phyloP scores from a whole-genome alignment of 345 rosid species.

The Populus deltoides region DNA sequence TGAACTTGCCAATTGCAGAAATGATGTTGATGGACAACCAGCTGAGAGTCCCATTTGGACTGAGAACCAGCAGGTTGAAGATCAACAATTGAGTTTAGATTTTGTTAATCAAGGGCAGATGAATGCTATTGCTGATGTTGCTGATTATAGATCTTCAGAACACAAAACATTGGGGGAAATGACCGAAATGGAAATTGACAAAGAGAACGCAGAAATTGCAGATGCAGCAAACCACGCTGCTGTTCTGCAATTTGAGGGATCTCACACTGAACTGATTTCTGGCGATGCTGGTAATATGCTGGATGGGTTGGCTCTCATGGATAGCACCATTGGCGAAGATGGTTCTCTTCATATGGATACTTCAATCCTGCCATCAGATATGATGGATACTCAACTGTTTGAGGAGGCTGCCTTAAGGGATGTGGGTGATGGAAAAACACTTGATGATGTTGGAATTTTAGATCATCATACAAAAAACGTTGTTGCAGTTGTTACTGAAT shows the following conservation, averaged over 20 bases:
- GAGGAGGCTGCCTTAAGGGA: background rate
- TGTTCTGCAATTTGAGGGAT: slow-evolving; percentile 20
- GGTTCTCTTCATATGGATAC: slow-evolving; percentile 1
- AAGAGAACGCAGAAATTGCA: slow-evolving; percentile 35
- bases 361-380: background rate
- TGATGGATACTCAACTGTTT: background rate
- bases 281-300: slow-evolving; percentile 10
- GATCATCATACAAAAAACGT: background rate
- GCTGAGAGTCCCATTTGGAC: slow-evolving; percentile 22
- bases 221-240: slow-evolving; percentile 36
- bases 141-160: slow-evolving; percentile 22
- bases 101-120: slow-evolving; percentile 20
- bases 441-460: slow-evolving; percentile 26
- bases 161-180: slow-evolving; percentile 39
- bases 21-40: slow-evolving; percentile 31
- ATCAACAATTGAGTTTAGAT: slow-evolving; percentile 7
- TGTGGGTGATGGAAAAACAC: background rate
- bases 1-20: slow-evolving; percentile 22
- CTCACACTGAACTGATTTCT: background rate
- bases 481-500: slow-evolving; percentile 30
- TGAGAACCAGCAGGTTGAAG: slow-evolving; percentile 29
- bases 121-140: slow-evolving; percentile 25
- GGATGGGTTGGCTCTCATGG: background rate
- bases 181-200: slow-evolving; percentile 45
- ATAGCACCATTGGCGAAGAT: background rate